Base-by-base conservation (phyloP, 2,329 filamentous ascomycete species). In the Magnaporthales sp. region DNA sequence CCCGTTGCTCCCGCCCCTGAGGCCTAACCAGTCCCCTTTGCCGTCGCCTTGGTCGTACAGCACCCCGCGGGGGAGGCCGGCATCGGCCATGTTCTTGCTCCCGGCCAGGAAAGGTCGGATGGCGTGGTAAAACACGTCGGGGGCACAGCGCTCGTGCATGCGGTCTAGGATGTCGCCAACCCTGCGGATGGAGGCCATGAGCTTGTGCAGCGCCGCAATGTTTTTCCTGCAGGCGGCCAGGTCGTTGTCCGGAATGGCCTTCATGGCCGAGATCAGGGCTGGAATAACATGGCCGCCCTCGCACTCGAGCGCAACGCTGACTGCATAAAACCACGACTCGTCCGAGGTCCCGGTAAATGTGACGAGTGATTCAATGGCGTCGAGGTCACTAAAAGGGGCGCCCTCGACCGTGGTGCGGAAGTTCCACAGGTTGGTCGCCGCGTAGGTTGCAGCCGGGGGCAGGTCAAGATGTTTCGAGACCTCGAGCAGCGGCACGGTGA, bases 271-370 rank as follows among this genome's bases (percentile, higher is more conserved):
- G 27, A 96, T 80, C 88, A 97, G 93, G 66, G 89, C 77, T 0
- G 91, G 90, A 67, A 97, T 88, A 38, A 92, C 86, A 0, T 84
- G 81, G 0, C 89, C 93, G 0, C 90, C 92, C 62, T 88, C 85
- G 38, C 92, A 90, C 78, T 98, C 94, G 75, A 97, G 96, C 22
- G 93, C 93, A 0, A 95, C 90, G 0, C 92, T 96, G 68, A 97
- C 70, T 51, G 95, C 82, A 71, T 93, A 93, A 78, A 98, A 98
- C 94, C 94, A 97, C 72, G 93, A 92, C 77, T 98, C 94, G 71
- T 96, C 93, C 64, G 89, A 79, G 8, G 92, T 95, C 29, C 92
- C 93, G 4, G 93, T 97, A 73, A 97, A 95, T 13, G 93, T 96
- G 73, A 90, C 85, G 10, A 93, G 82, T 0, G 89, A 89, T 24